These are phyloP conservation scores for Atkinsonella hypoxylon DNA, from an alignment of 2,329 filamentous ascomycete genomes.

Conservation along the genomic window DNA sequence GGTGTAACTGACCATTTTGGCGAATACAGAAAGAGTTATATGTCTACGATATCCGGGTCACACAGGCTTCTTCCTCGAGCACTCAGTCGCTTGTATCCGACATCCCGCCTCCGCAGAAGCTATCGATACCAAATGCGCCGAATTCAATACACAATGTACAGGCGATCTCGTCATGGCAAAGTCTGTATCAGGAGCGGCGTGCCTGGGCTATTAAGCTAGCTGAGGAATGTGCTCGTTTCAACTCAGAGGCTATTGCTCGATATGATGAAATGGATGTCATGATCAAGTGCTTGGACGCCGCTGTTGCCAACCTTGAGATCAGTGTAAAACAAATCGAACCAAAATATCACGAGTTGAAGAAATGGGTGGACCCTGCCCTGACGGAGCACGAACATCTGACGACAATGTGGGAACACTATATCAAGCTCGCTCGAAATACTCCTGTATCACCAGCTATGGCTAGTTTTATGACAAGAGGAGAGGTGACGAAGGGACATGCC, in stretches of 20 bases:
- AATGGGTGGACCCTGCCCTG: slow-evolving; percentile 57
- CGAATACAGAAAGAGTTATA: slow-evolving; percentile 65
- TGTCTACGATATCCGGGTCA: slow-evolving; percentile 75
- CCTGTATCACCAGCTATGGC: slow-evolving; percentile 56
- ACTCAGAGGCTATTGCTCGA: slow-evolving; percentile 48
- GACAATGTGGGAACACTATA: slow-evolving; percentile 54
- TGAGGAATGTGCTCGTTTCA: slow-evolving; percentile 56
- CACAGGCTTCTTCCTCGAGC: slow-evolving; percentile 39
- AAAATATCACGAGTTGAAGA: slow-evolving; percentile 57
- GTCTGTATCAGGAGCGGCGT: slow-evolving; percentile 68
- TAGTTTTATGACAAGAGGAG: slow-evolving; percentile 45
- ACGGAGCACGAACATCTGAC: slow-evolving; percentile 55
- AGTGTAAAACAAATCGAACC: slow-evolving; percentile 61
- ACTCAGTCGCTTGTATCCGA: slow-evolving; percentile 34
- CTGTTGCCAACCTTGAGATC: slow-evolving; percentile 71
- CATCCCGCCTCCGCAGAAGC: slow-evolving; percentile 39
- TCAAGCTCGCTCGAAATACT: slow-evolving; percentile 51
- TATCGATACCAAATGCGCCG: slow-evolving; percentile 55
- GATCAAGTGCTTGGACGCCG: slow-evolving; percentile 68
- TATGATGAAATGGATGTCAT: slow-evolving; percentile 67
- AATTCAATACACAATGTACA: slow-evolving; percentile 72
- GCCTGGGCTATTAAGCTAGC: slow-evolving; percentile 66
- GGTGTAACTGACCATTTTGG: not conserved
- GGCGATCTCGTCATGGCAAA: slow-evolving; percentile 77
- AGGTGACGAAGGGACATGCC: slow-evolving; percentile 33